Base-by-base conservation (phyloP, 73 alveolate genomes). In the Durusdinium trenchii region DNA sequence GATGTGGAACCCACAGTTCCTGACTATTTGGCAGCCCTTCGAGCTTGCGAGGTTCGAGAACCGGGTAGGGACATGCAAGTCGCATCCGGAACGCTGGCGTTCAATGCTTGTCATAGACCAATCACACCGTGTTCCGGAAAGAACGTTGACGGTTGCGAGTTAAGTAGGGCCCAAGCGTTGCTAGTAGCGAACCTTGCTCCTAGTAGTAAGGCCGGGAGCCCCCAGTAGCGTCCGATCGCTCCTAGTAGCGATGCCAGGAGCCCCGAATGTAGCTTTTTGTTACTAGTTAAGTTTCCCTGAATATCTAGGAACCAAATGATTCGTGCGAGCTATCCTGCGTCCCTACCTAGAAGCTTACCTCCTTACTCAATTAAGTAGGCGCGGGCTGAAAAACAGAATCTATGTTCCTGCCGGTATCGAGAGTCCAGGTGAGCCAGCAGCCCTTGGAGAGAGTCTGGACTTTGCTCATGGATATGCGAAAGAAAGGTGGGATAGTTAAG, bases 381-480 rank as follows among this genome's bases (percentile, higher is more conserved):
- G n/a, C n/a, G n/a, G n/a, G n/a, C n/a, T n/a, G n/a, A n/a, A n/a
- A n/a, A n/a, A n/a, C n/a, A n/a, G n/a, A n/a, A n/a, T n/a, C n/a
- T n/a, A n/a, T n/a, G n/a, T n/a, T n/a, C n/a, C n/a, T n/a, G n/a
- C n/a, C n/a, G 64, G 64, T 54, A 20, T 6, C 28, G 83, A 71
- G 35, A 35, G 43, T 20, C 1, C 90, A 79, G 90, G 90, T 30
- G 1, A 18, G 67, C 5, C 67, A 47, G 14, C 94, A 84, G 76
- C 94, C 94, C 54, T 75, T 84, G 54, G 94, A 84, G 52, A 61
- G 94, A 30, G 94, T 84, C 51, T 84, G 94, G 94, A 84, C 94
- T 5, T n/a, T 84, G 42, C 94, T 84, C 76, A n/a, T 84, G 94
- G 94, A 84, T 84, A 61, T 84, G 20, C 94, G 94, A 52, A 84